Evolutionary conservation across 805 yeast species (phyloP).

Genomic region (Ogataea nonfermentans): DNA sequence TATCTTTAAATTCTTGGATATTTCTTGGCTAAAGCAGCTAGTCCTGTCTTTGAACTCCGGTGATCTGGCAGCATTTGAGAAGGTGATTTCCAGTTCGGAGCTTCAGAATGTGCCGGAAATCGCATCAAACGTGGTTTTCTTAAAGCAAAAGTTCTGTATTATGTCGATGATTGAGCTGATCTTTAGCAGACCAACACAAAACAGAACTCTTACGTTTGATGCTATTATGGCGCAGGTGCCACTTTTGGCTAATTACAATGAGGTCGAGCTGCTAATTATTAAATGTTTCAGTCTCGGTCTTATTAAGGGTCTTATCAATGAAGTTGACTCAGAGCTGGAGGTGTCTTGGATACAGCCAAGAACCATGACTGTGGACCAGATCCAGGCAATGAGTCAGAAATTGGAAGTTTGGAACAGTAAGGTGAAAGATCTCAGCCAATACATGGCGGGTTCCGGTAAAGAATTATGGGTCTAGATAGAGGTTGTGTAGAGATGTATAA

Average conservation of each 20-base stretch:
- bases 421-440: slow-evolving; percentile 62
- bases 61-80: slow-evolving; percentile 64
- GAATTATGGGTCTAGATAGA: slow-evolving; percentile 54
- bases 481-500: background rate
- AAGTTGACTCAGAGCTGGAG: slow-evolving; percentile 72
- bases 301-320: slow-evolving; percentile 87
- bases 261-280: slow-evolving; percentile 89
- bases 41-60: slow-evolving; percentile 75
- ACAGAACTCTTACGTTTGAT: slow-evolving; percentile 67
- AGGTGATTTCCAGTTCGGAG: slow-evolving; percentile 23
- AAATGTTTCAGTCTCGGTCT: slow-evolving; percentile 83
- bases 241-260: slow-evolving; percentile 55
- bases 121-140: slow-evolving; percentile 56
- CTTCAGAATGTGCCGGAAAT: slow-evolving; percentile 34
- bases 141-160: slow-evolving; percentile 87
- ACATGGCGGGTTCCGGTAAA: slow-evolving; percentile 59
- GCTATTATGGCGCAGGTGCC: slow-evolving; percentile 72
- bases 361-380: slow-evolving; percentile 79
- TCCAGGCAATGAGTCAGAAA: slow-evolving; percentile 69
- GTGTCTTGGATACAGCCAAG: slow-evolving; percentile 97
- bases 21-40: slow-evolving; percentile 70
- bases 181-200: slow-evolving; percentile 70
- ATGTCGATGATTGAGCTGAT: slow-evolving; percentile 89
- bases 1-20: slow-evolving; percentile 48
- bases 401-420: slow-evolving; percentile 75